These are phyloP conservation scores for Colletotrichum phormii DNA, from an alignment of 2,329 filamentous ascomycete species.

Conservation along the genomic window DNA sequence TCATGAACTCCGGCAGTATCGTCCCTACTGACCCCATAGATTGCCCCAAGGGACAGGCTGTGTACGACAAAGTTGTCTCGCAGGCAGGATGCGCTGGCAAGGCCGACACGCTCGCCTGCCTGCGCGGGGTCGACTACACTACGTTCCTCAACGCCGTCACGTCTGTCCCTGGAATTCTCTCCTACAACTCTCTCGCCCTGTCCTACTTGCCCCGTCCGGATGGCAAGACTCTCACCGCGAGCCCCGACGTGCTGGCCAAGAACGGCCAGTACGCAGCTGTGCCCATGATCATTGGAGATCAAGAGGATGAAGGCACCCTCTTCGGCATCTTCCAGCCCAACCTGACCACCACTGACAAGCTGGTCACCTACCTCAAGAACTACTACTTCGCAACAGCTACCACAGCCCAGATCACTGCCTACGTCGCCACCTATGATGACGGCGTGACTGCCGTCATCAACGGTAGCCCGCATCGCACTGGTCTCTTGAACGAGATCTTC, in stretches of 20 bases:
- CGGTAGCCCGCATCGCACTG: conserved; percentile 71
- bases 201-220: conserved; percentile 73
- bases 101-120: conserved; percentile 63
- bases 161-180: conserved; percentile 67
- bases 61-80: conserved; percentile 64
- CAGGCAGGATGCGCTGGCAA: conserved; percentile 65
- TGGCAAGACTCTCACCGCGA: conserved; percentile 62
- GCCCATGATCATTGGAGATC: conserved; percentile 72
- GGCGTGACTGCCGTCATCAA: conserved; percentile 59
- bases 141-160: conserved; percentile 67
- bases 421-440: conserved; percentile 67
- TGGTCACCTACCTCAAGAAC: conserved; percentile 44
- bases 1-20: conserved; percentile 71
- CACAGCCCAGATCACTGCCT: conserved; percentile 52
- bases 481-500: conserved; percentile 68
- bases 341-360: conserved; percentile 63
- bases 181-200: conserved; percentile 68
- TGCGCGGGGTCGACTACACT: conserved; percentile 64
- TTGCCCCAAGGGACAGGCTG: conserved; percentile 64
- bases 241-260: conserved; percentile 61
- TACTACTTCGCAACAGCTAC: conserved; percentile 44
- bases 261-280: conserved; percentile 65
- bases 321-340: conserved; percentile 70
- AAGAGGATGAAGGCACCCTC: conserved; percentile 75
- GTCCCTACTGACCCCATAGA: conserved; percentile 65